Conservation (phyloP, 306 rosid species). For the Cicer pinnatifidum region DNA sequence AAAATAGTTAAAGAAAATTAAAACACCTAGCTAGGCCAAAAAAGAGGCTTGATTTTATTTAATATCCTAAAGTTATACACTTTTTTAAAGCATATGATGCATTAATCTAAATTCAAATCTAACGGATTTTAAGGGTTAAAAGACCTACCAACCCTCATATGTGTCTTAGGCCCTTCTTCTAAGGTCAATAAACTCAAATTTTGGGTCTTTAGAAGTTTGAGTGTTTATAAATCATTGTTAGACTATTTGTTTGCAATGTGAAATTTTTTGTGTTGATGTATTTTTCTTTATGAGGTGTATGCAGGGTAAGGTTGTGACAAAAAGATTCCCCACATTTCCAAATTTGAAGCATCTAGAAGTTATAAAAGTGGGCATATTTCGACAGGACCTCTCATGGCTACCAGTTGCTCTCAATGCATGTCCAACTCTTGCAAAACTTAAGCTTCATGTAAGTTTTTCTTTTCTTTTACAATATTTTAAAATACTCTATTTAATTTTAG, state of each 20-base stretch:
- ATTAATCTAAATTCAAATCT: background rate
- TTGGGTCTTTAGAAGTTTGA: too few species aligned
- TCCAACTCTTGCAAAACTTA: conserved; percentile 44
- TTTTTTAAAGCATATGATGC: background rate
- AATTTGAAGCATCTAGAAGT: conserved; percentile 41
- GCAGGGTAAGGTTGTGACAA: conserved; percentile 31
- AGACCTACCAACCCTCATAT: too few species aligned
- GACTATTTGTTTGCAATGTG: too few species aligned
- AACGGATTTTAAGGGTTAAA: too few species aligned
- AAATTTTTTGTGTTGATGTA: background rate
- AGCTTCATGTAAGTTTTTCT: conserved; percentile 43
- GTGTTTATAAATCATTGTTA: too few species aligned
- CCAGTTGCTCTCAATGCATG: conserved; percentile 22
- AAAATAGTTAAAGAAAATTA: too few species aligned
- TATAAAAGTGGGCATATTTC: conserved; percentile 22
- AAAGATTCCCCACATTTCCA: conserved; percentile 23
- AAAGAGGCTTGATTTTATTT: too few species aligned
- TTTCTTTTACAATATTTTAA: background rate
- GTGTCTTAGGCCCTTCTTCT: too few species aligned
- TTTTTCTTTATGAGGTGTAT: background rate
- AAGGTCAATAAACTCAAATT: too few species aligned
- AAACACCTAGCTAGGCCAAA: too few species aligned
- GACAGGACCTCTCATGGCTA: conserved; percentile 43
- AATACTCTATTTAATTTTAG: background rate
- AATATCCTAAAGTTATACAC: too few species aligned